Evolutionary conservation across 306 rosid species (phyloP), one percentile per base, ranked within the genome.

Genomic region (Quillaja saponaria): DNA sequence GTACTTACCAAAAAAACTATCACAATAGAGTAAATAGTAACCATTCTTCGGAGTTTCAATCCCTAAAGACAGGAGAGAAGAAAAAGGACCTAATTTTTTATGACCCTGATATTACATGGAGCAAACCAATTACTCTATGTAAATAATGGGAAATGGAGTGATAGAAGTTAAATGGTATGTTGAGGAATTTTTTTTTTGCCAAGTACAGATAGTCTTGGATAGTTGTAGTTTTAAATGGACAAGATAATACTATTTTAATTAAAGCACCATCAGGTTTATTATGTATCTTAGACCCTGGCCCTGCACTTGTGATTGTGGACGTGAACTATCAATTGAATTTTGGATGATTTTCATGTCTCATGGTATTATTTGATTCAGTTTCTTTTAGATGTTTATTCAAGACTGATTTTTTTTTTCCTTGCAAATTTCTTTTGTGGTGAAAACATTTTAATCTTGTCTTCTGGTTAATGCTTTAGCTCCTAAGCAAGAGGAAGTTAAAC

Each of bases 401-500:
- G 5, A 44, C 6, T 39, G 37, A 42, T 16, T 37, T 4, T 5
- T 8, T 48, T 10, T 49, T 42, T 46, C 13, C 12, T 40, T 75
- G 71, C 46, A 6, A 40, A 58, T 65, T 64, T 51, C 17, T 45
- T 38, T 15, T 42, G 19, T 44, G 28, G n/a, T 53, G 17, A 25
- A 20, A 7, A 51, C 10, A 51, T 68, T 49, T 40, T 48, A 14
- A 33, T 35, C 15, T 7, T 13, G 33, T 20, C 56, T 44, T 15
- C 53, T 60, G 13, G 12, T 47, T 62, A 55, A 45, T 80, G 66
- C 55, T 84, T 52, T 72, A 80, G 90, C 88, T 16, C 61, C 80
- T 14, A 94, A 87, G 81, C 85, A 78, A 67, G 97, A 85, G 71
- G 97, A 85, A 63, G 97, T 87, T 49, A 94, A 85, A 66, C 97